Base-by-base conservation (phyloP, 2,329 filamentous ascomycete species). In the Paecilomyces fulvus region DNA sequence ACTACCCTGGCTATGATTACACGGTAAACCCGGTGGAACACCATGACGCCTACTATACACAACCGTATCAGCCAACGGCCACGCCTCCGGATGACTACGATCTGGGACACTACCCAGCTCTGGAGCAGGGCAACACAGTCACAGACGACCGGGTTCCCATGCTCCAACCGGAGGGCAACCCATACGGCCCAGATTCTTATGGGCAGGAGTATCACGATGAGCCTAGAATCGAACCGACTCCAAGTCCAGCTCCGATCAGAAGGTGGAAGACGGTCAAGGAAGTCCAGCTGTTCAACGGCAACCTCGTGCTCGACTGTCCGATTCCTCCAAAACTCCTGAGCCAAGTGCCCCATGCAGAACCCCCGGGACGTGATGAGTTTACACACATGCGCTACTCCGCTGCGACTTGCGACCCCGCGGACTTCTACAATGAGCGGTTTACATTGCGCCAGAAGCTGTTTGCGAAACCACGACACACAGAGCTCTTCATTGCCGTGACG, bases 191-290 rank as follows among this genome's bases (percentile, higher is more conserved):
- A 25, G 80, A 86, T 71, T 80, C 82, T 9, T 71, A 75, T 20
- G 65, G 73, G 50, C 73, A 62, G 61, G 71, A 72, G 30, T 75
- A 76, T 57, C 73, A 77, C 30, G 76, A 79, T 49, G 73, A 77
- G 52, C 61, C 64, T 50, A 66, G 57, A 9, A 56, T 64, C 17
- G 60, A 61, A 1, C 64, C 64, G 2, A 78, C 79, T 55, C 78
- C 81, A 20, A 79, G 78, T 62, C 82, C 79, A 56, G 82, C 77
- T 60, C 82, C 79, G 2, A 85, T 97, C 63, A 87, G 89, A 72
- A 83, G 94, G 70, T 97, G 90, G 89, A 99, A 97, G 80, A 99
- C 94, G 0, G 92, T 99, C 52, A 99, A 97, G 76, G 90, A 96
- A 77, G 92, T 99, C n/a, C 86, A 95, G 66, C 76, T 99, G 54